Evolutionary conservation across 1,284 basidiomycete genomes (phyloP), one percentile per base, ranked within the genome.

Genomic region (Irpex sp.): DNA sequence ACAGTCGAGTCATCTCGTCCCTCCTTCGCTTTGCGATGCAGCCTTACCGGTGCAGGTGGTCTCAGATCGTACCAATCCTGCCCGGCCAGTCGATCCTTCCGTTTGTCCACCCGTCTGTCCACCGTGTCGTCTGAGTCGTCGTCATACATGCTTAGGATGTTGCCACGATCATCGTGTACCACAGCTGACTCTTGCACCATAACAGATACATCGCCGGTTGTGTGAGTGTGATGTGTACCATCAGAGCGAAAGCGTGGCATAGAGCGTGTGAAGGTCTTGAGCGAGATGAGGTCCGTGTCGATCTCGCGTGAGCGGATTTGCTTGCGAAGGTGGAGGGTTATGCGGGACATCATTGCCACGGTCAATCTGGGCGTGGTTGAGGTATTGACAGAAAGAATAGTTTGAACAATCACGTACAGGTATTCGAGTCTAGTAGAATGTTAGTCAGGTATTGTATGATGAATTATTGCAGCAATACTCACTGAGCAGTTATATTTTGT

Each of bases 401-500:
- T 14, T 6, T 5, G 39, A 14, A 51, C 10, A 35, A 33, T 14
- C 10, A 49, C 80, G 72, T 68, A 84, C 82, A 82, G 70, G 58
- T 82, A 78, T 66, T 83, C 80, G 16, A 80, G 74, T 66, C 80
- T 82, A 45, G 9, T 5, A 14, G 39, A 14, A 14, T 5, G 10
- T 45, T 14, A 45, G 39, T 45, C 14, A 45, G n/a, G 19, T 12
- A 51, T 18, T 33, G 5, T 7, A 33, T 7, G 28, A 21, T 12
- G 18, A 6, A 21, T 19, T 18, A 51, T 16, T 51, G 21, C 1
- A 18, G 16, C 14, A 18, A 21, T 51, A 74, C 80, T 66, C 65
- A 84, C 82, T 84, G 83, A 0, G 80, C 81, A 23, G 75, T 75
- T n/a, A 84, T 75, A 62, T 84, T 83, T 65, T 81, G 78, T 1